Conservation (phyloP, 208 protist genomes). For the Acanthamoeba divionensis region DNA sequence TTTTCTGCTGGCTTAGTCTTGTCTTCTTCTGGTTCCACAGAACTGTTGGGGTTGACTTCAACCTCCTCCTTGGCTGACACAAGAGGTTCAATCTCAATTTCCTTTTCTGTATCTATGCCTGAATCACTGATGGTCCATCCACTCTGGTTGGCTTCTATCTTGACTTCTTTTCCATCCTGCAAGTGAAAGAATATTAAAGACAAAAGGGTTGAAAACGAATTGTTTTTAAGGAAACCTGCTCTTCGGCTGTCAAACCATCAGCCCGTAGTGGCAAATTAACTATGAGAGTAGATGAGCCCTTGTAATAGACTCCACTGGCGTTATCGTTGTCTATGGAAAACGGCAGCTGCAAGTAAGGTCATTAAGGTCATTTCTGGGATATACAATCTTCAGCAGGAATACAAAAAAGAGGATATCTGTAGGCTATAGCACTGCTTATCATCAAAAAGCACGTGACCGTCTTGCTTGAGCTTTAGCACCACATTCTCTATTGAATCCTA, state of each 20-base stretch:
- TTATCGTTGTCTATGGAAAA: no score
- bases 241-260: no score
- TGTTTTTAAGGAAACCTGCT: no score
- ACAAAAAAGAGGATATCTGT: no score
- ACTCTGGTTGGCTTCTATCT: neutral
- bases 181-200: neutral
- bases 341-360: no score
- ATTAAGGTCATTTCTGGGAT: no score
- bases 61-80: neutral
- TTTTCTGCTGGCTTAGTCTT: neutral
- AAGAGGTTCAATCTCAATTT: neutral
- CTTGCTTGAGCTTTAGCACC: neutral
- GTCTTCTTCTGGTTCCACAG: neutral
- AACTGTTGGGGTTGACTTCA: neutral
- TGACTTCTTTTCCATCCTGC: neutral
- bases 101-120: slow-evolving; percentile 16
- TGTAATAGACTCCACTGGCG: no score
- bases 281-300: no score
- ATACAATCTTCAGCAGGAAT: no score
- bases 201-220: no score
- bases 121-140: neutral
- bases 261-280: no score
- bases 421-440: no score
- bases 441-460: neutral
- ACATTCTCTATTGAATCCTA: neutral